Evolutionary conservation across 306 rosid species (phyloP), one percentile per base, ranked within the genome.

Genomic region (Pyrus pyrifolia): DNA sequence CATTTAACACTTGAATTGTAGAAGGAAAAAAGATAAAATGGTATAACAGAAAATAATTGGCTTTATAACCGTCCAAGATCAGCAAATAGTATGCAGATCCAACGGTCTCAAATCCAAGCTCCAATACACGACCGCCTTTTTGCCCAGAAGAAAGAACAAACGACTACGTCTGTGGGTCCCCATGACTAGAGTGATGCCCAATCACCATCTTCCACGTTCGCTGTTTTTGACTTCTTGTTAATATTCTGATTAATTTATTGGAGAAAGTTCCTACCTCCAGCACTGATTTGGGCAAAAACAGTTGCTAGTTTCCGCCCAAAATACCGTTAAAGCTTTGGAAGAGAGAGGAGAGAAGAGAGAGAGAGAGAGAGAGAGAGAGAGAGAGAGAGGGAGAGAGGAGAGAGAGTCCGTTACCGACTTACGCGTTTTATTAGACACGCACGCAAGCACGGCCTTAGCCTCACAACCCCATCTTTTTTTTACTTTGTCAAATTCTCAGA

Each of bases 271-370:
- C 59, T 15, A 18, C 46, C 18, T 68, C 68, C 25, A 46, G 67
- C 35, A 61, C 76, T 19, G 53, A 35, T 57, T 33, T 55, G 70
- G 70, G 49, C 13, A 42, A 61, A 74, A 44, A 42, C 78, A 42
- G 70, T 74, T 42, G 23, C 45, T 2, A 77, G 69, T 46, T 68
- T 77, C 69, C 81, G 81, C 81, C 81, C 81, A 59, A 76, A 76
- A 67, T 25, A 18, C 27, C 74, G 74, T 46, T 38, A 19, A 69
- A 27, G 22, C 60, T 27, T 17, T 46, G 40, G 68, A 18, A 3
- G 67, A 12, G 66, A 17, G 73, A 25, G 25, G 25, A 25, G 25
- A 11, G 33, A 17, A 17, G 73, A 25, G 66, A 30, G 33, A 8
- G 67, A 12, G 66, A 27, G 6, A 11, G 33, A 17, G 73, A 25